Conservation (phyloP, 2,329 filamentous ascomycete genomes). For the Rhinocladiella mackenziei region DNA sequence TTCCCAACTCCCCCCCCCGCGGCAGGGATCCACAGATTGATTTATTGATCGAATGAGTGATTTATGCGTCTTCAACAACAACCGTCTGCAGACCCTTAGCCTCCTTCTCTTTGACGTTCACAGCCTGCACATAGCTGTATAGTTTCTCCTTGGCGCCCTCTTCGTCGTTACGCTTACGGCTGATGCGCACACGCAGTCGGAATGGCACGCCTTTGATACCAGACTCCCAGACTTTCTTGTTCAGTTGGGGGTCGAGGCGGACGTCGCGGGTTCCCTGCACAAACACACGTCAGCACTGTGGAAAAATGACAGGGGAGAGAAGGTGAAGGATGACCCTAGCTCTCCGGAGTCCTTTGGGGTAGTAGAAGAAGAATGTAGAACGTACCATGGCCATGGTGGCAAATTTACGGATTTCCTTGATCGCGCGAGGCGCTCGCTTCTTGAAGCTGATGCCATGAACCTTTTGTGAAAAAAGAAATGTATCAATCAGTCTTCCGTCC, state of each 20-base stretch:
- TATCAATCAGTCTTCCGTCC: slow-evolving; percentile 65
- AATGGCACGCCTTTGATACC: slow-evolving; percentile 98
- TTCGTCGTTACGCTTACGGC: slow-evolving; percentile 99
- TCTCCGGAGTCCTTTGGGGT: background rate
- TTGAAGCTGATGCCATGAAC: slow-evolving; percentile 98
- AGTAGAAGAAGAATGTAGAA: slow-evolving; percentile 26
- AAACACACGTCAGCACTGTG: no score
- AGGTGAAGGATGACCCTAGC: background rate
- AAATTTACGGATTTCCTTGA: slow-evolving; percentile 99
- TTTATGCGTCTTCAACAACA: slow-evolving; percentile 67
- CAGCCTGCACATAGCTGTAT: slow-evolving; percentile 99
- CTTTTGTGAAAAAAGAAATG: slow-evolving; percentile 50
- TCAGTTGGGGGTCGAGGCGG: slow-evolving; percentile 95
- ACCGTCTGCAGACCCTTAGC: slow-evolving; percentile 94
- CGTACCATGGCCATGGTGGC: slow-evolving; percentile 94
- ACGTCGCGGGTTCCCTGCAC: slow-evolving; percentile 96
- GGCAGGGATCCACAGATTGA: no score
- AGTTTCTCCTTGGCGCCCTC: slow-evolving; percentile 99
- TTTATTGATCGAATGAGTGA: background rate
- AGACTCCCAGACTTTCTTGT: slow-evolving; percentile 99
- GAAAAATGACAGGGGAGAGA: background rate
- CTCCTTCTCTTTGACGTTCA: slow-evolving; percentile 85
- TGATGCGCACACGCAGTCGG: slow-evolving; percentile 97
- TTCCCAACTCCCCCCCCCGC: no score
- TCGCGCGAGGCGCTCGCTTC: slow-evolving; percentile 96